phyloP scores from a whole-genome alignment of 495 filamentous ascomycete species.

The Daldinia bambusicola region DNA sequence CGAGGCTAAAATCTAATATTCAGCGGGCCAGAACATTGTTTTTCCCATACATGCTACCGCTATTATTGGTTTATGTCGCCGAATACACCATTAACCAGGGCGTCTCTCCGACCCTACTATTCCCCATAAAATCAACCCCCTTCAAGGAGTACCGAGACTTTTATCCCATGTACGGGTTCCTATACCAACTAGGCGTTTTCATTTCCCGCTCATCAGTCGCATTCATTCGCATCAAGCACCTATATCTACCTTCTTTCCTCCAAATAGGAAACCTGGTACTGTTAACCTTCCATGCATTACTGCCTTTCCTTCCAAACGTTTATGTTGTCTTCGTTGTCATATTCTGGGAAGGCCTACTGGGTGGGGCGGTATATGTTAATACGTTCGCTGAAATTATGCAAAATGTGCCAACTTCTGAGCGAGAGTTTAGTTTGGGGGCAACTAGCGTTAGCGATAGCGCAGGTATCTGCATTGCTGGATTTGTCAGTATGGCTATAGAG shows the following conservation, averaged over 20 bases:
- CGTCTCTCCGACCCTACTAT: constrained; percentile 87
- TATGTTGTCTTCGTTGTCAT: constrained; percentile 83
- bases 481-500: constrained; percentile 87
- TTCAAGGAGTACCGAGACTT: constrained; percentile 86
- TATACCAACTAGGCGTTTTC: constrained; percentile 96
- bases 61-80: constrained; percentile 90
- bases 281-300: constrained; percentile 78
- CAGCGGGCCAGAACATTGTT: constrained; percentile 57
- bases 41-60: constrained; percentile 80
- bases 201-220: constrained; percentile 89
- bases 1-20: constrained; percentile 59
- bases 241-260: constrained; percentile 86
- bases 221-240: constrained; percentile 79
- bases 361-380: constrained; percentile 92
- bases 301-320: constrained; percentile 81
- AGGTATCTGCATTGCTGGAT: constrained; percentile 89
- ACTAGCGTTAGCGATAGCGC: constrained; percentile 92
- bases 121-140: constrained; percentile 77
- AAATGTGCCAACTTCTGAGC: constrained; percentile 74
- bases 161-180: constrained; percentile 87
- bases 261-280: constrained; percentile 82
- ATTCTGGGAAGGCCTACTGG: constrained; percentile 96
- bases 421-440: constrained; percentile 90
- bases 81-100: constrained; percentile 98
- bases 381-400: constrained; percentile 92